Base-by-base conservation (phyloP, 1,284 basidiomycete genomes). In the Ceratobasidium sp. region DNA sequence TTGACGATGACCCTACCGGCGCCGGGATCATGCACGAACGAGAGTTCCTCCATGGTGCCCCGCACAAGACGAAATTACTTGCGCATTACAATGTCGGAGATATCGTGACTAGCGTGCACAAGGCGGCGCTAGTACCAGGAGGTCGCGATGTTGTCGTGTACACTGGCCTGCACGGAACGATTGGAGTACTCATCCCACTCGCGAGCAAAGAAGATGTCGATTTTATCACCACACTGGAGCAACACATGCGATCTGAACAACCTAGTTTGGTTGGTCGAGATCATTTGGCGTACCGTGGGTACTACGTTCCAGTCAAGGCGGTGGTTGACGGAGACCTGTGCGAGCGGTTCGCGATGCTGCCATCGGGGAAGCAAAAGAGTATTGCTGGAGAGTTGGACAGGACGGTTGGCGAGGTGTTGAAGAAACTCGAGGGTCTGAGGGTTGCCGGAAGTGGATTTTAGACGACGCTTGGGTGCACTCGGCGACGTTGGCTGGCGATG, bases 181-280 rank as follows among this genome's bases (percentile, higher is more conserved):
- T 99, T 62, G 97, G 97, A 23, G 92, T 97, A 26, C 85, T 98
- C 34, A 89, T 99, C 1, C 97, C 97, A 0, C 97, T 99, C 78
- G 90, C 93, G 62, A 96, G 94, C 46, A 97, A 95, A 82, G 97
- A 99, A 79, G 97, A 99, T 79, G 94, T 98, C 58, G 97, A 99
- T 78, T 96, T 98, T 79, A 94, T 99, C 79, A 91, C 92, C 70
- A 98, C 96, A 32, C 85, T 99, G 70, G 97, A 99, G 82, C 90
- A 96, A 81, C 96, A 97, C 81, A 92, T 97, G 89, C 89, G 96
- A 73, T 91, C 93, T 39, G 94, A 97, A 80, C 91, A 94, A 78
- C 80, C 81, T 43, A 96, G 94, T 75, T 81, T 97, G n/a, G 91
- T 97, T 9, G 96, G 96, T 1, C 86, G 96, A 70, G 96, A 98